Percentiles rank a stretch among this genome's conserved stretches.
Conservation (phyloP, 352 stramenopile species). For the Globisporangium ultimum region DNA sequence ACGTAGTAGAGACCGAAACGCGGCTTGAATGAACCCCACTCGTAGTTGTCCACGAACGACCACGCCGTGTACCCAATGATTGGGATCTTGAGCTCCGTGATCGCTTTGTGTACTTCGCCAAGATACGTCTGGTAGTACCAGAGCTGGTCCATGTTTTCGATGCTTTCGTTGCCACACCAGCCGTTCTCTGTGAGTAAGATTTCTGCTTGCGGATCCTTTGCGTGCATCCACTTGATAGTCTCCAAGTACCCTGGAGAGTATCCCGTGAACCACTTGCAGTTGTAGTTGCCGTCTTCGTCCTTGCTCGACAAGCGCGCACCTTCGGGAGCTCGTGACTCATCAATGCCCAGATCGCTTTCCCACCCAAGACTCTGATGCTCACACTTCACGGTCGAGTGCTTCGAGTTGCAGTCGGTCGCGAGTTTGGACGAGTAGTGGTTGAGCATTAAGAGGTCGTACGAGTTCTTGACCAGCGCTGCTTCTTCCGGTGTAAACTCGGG, state of each 20-base stretch:
- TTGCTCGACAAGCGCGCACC: conserved; percentile 47
- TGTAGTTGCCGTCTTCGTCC: conserved; percentile 20
- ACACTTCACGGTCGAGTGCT: conserved; percentile 31
- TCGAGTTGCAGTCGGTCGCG: conserved; percentile 44
- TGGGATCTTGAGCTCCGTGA: conserved; percentile 55
- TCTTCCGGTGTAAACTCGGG: conserved; percentile 85
- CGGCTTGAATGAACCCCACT: conserved; percentile 84
- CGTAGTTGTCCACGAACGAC: conserved; percentile 95
- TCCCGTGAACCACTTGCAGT: conserved; percentile 38
- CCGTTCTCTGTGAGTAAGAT: conserved; percentile 71
- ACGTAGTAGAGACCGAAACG: too few species aligned
- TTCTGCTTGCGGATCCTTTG: conserved; percentile 32
- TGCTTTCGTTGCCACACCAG: conserved; percentile 50
- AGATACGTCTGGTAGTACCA: conserved; percentile 57
- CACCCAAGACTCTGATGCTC: conserved; percentile 31
- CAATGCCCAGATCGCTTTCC: conserved; percentile 44
- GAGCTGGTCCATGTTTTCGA: conserved; percentile 54
- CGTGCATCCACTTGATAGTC: conserved; percentile 68
- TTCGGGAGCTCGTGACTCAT: conserved; percentile 47
- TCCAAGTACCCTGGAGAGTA: conserved; percentile 54
- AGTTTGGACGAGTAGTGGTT: conserved; percentile 88
- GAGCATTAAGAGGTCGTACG: conserved; percentile 93
- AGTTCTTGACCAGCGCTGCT: conserved; percentile 71
- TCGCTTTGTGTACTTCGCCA: conserved; percentile 53
- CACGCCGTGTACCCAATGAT: conserved; percentile 92